A percentile compares a stretch with the other conserved stretches of the same genome.
phyloP scores from a whole-genome alignment of 1,284 basidiomycete genomes.

The Trichosporon coremiiforme region DNA sequence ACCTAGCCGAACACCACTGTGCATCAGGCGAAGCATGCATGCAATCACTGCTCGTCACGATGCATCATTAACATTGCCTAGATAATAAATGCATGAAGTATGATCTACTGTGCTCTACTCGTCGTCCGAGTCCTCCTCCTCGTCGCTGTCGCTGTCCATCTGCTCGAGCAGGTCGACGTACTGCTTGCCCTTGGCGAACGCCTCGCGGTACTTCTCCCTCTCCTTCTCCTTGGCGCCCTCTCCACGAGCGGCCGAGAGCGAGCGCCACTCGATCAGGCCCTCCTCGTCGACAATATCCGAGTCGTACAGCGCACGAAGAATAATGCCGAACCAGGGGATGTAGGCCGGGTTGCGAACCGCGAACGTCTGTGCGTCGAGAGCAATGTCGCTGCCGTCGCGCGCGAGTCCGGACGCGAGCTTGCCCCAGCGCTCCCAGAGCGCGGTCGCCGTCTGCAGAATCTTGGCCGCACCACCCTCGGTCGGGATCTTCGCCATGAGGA shows the following conservation, averaged over 20 bases:
- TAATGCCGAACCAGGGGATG: constrained; percentile 49
- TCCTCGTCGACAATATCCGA: constrained; percentile 54
- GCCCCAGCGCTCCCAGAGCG: constrained; percentile 52
- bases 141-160: constrained; percentile 53
- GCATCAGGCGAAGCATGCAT: no score
- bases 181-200: constrained; percentile 48
- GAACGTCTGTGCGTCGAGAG: constrained; percentile 35
- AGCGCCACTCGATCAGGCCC: constrained; percentile 55
- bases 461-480: constrained; percentile 35
- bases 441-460: constrained; percentile 36
- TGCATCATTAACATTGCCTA: neutral
- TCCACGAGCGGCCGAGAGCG: constrained; percentile 45
- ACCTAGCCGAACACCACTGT: constrained; percentile 6
- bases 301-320: constrained; percentile 55
- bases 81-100: constrained; percentile 27
- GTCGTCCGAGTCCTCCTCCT: constrained; percentile 40
- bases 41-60: neutral
- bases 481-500: constrained; percentile 47
- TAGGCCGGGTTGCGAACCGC: constrained; percentile 29
- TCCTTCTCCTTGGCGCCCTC: constrained; percentile 47
- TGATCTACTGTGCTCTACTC: constrained; percentile 28
- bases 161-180: constrained; percentile 54
- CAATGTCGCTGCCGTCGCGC: constrained; percentile 42
- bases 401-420: constrained; percentile 40
- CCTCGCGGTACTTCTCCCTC: constrained; percentile 41